These are phyloP conservation scores for Sungouiella thailandica DNA, from an alignment of 805 yeast species.

Conservation along the genomic window DNA sequence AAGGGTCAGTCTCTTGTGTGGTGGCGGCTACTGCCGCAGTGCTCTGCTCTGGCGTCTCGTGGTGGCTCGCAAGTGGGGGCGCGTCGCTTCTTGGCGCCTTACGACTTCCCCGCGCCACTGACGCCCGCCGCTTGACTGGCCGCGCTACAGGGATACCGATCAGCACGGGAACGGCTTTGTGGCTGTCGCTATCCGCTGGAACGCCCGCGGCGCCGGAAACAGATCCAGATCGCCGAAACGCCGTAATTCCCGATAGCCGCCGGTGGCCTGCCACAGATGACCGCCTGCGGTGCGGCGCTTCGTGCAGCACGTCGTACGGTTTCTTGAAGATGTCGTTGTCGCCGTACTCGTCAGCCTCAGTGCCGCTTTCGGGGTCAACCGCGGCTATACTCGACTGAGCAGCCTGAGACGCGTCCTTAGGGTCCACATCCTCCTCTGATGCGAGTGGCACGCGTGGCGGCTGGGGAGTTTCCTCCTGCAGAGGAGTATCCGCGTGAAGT, in stretches of 20 bases:
- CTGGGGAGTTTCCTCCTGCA: background rate
- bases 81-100: slow-evolving; percentile 1
- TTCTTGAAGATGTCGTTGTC: slow-evolving; percentile 30
- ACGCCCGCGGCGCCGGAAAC: slow-evolving; percentile 19
- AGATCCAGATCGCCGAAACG: slow-evolving; percentile 24
- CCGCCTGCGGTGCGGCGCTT: slow-evolving; percentile 20
- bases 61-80: background rate
- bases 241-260: slow-evolving; percentile 32
- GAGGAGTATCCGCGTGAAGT: background rate
- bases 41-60: slow-evolving; percentile 5
- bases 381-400: slow-evolving; percentile 6
- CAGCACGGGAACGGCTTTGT: slow-evolving; percentile 22
- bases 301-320: slow-evolving; percentile 13
- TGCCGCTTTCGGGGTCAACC: slow-evolving; percentile 7
- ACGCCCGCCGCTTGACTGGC: slow-evolving; percentile 26
- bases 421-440: slow-evolving; percentile 1
- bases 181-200: slow-evolving; percentile 9
- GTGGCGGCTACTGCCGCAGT: background rate
- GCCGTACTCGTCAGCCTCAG: slow-evolving; percentile 18
- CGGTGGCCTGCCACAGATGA: slow-evolving; percentile 29
- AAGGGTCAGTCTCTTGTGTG: background rate
- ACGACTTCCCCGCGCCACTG: slow-evolving; percentile 9
- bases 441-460: too few species aligned
- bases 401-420: slow-evolving; percentile 6
- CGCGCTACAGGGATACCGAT: slow-evolving; percentile 36